These are phyloP conservation scores for Arabidopsis arenosa DNA, from an alignment of 345 rosid genomes.

Conservation along the genomic window DNA sequence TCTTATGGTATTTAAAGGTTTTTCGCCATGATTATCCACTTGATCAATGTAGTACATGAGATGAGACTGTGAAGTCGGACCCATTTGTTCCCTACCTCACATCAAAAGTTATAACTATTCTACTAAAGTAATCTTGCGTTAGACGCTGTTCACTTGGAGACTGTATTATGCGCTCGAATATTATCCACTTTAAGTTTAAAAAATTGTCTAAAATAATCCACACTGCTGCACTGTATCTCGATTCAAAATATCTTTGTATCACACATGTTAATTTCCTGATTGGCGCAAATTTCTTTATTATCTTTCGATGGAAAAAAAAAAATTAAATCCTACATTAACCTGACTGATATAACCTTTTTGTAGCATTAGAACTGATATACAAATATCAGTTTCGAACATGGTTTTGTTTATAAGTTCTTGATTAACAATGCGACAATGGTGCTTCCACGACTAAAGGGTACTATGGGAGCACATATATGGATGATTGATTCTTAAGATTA, in stretches of 20 bases:
- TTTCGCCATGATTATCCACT: constrained; percentile 24
- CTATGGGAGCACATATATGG: no score
- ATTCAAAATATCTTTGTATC: not conserved
- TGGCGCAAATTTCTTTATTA: not conserved
- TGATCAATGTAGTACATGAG: constrained; percentile 14
- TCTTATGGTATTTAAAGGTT: constrained; percentile 12
- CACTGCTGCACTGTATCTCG: not conserved
- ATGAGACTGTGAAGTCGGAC: constrained; percentile 25
- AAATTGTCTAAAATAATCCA: not conserved
- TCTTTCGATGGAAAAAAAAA: no score
- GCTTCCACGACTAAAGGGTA: no score
- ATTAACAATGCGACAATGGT: no score
- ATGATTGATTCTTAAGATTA: no score
- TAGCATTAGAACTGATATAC: no score
- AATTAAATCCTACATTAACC: no score
- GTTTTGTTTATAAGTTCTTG: no score
- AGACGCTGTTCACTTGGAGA: constrained; percentile 21
- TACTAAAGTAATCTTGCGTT: constrained; percentile 29
- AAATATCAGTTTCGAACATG: no score
- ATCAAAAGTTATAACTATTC: constrained; percentile 18
- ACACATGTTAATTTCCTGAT: not conserved
- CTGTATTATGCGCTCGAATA: not conserved
- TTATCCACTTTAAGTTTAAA: not conserved
- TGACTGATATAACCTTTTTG: no score
- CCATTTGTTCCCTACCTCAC: constrained; percentile 36